Conservation (phyloP, 768 basidiomycete genomes). For the Lepiota subincarnata region DNA sequence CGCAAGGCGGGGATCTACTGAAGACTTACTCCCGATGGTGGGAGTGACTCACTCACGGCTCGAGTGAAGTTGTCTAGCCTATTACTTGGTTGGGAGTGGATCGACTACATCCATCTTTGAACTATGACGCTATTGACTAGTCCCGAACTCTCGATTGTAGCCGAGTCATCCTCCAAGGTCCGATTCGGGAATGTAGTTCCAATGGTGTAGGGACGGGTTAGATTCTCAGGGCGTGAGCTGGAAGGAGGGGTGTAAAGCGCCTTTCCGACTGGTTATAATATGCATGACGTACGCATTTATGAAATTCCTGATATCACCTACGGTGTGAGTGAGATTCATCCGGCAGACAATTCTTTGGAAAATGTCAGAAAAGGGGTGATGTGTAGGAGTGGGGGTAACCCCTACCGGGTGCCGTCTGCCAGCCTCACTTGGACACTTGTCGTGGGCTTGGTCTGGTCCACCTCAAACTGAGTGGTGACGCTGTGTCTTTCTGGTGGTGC, state of each 20-base stretch:
- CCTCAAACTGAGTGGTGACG: conserved; percentile 62
- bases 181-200: conserved; percentile 87
- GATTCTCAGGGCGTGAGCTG: conserved; percentile 71
- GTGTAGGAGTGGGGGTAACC: conserved; percentile 13
- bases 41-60: no score
- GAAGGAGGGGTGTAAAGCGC: background rate
- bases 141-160: conserved; percentile 70
- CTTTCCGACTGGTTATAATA: background rate
- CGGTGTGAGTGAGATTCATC: conserved; percentile 90
- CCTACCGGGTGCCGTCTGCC: conserved; percentile 84
- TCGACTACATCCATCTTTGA: conserved; percentile 63
- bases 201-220: conserved; percentile 63
- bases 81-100: no score
- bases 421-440: conserved; percentile 89
- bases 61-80: no score
- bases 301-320: conserved; percentile 78
- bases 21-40: no score
- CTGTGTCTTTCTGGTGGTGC: conserved; percentile 29
- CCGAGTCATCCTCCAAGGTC: conserved; percentile 55
- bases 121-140: conserved; percentile 82
- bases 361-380: background rate
- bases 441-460: conserved; percentile 77
- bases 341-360: conserved; percentile 63
- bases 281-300: conserved; percentile 76
- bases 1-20: no score